Percentiles rank a stretch among this genome's conserved stretches.
Conservation (phyloP, 371 early-diverging fungal species). For the Circinella umbellata region DNA sequence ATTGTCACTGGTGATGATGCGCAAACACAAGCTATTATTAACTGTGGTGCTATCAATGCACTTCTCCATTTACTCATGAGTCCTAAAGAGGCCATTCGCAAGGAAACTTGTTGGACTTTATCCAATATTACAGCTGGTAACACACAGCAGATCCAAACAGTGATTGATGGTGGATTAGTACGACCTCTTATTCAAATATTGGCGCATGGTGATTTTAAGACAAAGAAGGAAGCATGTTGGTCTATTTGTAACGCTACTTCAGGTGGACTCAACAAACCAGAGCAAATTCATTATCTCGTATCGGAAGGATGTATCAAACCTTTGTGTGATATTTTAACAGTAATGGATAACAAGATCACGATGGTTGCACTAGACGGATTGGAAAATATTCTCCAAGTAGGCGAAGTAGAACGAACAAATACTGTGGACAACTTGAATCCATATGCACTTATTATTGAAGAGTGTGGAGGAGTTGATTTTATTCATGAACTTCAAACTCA, state of each 20-base stretch:
- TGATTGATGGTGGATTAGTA: slow-evolving; percentile 95
- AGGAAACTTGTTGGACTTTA: slow-evolving; percentile 99
- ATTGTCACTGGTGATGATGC: slow-evolving; percentile 99
- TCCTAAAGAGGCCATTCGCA: slow-evolving; percentile 94
- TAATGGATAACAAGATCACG: slow-evolving; percentile 92
- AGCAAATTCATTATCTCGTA: slow-evolving; percentile 91
- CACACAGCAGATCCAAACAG: slow-evolving; percentile 91
- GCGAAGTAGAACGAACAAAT: slow-evolving; percentile 69
- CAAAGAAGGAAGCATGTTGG: slow-evolving; percentile 99
- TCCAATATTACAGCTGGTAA: slow-evolving; percentile 99
- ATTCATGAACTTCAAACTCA: slow-evolving; percentile 91
- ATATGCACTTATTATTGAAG: slow-evolving; percentile 91
- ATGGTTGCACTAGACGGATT: slow-evolving; percentile 97
- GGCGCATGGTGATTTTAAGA: slow-evolving; percentile 92
- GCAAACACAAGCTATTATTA: slow-evolving; percentile 96
- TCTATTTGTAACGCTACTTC: slow-evolving; percentile 99
- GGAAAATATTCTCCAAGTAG: slow-evolving; percentile 97
- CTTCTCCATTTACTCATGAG: slow-evolving; percentile 82
- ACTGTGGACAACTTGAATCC: slow-evolving; percentile 74
- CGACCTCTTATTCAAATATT: slow-evolving; percentile 93
- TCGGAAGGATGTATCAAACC: slow-evolving; percentile 93
- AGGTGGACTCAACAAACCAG: slow-evolving; percentile 87
- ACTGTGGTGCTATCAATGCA: slow-evolving; percentile 87
- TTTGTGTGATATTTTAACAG: slow-evolving; percentile 90
- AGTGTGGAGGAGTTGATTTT: slow-evolving; percentile 92